Evolutionary conservation across 495 filamentous ascomycete genomes (phyloP), one percentile per base, ranked within the genome.

Genomic region (Neurospora tetraspora): DNA sequence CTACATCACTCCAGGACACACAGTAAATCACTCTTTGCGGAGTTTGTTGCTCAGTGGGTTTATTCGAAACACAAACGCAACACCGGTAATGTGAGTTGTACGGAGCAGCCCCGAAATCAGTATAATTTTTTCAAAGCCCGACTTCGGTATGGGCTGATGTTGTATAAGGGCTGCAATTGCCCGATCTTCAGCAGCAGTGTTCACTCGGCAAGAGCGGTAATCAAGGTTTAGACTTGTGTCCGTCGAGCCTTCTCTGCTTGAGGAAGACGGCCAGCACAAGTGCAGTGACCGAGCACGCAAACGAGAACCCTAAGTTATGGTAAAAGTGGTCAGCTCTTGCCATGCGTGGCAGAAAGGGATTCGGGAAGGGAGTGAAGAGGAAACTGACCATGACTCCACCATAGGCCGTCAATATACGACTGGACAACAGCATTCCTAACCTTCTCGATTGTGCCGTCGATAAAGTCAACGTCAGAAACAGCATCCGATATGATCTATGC

Each of bases 381-480:
- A 36, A 27, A 76, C 77, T 43, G 36, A 79, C 77, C 76, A 31
- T 84, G 82, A 39, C 79, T 82, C 73, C 78, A 81, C 78, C 78
- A 81, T 39, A 84, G 74, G 1, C 82, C 80, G 39, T 80, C 78
- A 0, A 84, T 79, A 53, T 84, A 84, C 1, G 82, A 75, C 31
- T 70, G 69, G 5, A 80, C 76, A 5, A 83, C 72, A 34, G 78
- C 81, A 16, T 72, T 31, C 5, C 76, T 69, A 11, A 86, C 77
- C 4, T 72, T 71, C 18, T 79, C 81, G 7, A 80, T 81, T 0
- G 82, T 82, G 68, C 84, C 81, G 72, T 83, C 83, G 12, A 88
- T 82, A 71, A 86, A 89, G 71, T 85, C 83, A 18, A 87, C 83
- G 10, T 86, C 83, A 0, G 85, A 84, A 53, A 82, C 70, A 8